Evolutionary conservation across 169 alveolate genomes (phyloP).

Genomic region (Theileria annulata): DNA sequence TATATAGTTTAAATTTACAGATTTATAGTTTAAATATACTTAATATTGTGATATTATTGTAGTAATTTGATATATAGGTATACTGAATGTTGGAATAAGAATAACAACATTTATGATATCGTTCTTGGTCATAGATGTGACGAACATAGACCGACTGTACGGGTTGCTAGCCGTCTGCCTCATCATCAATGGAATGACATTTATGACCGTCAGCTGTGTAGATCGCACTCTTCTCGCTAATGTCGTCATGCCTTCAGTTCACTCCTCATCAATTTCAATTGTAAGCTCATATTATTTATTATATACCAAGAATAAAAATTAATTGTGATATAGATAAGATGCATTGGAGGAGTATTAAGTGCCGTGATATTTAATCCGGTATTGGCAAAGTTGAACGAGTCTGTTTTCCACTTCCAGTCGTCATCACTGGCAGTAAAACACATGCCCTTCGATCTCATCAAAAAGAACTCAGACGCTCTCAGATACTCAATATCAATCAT

Average conservation of each 20-base stretch:
- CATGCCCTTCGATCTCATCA: constrained; percentile 76
- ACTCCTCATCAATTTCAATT: constrained; percentile 84
- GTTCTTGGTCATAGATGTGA: constrained; percentile 67
- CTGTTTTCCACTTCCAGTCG: constrained; percentile 81
- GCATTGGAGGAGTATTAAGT: constrained; percentile 86
- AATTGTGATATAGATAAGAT: constrained; percentile 73
- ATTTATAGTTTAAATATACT: no score
- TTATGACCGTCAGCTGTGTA: constrained; percentile 89
- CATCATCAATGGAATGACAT: constrained; percentile 81
- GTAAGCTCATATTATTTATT: constrained; percentile 46
- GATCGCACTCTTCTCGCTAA: constrained; percentile 87
- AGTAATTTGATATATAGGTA: constrained; percentile 36
- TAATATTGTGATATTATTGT: not conserved
- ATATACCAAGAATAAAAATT: not conserved
- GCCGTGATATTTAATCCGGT: constrained; percentile 87
- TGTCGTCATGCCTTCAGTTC: constrained; percentile 85
- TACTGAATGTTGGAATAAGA: constrained; percentile 71
- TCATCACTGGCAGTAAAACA: constrained; percentile 73
- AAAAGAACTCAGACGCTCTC: constrained; percentile 84
- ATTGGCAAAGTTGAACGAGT: constrained; percentile 85
- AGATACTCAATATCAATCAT: constrained; percentile 20
- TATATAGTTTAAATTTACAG: no score
- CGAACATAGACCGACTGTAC: constrained; percentile 20
- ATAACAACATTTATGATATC: constrained; percentile 73
- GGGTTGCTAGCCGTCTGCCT: constrained; percentile 39